Base-by-base conservation (phyloP, 2,329 filamentous ascomycete genomes). In the Penicillium brevicompactum region DNA sequence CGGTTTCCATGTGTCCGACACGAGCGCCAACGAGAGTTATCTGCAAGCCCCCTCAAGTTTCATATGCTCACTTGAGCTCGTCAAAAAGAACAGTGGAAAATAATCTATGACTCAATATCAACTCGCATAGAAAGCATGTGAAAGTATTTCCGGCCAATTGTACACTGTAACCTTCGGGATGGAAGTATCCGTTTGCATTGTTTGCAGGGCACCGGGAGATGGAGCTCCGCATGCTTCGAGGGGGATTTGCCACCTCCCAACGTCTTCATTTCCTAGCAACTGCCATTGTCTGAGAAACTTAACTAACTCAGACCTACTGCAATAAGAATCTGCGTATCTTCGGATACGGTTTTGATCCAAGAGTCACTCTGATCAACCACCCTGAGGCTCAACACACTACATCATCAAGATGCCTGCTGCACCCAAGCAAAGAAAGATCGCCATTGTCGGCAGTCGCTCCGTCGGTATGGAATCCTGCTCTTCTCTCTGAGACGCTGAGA, bases 361-460 rank as follows among this genome's bases (percentile, higher is more conserved):
- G 31, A 37, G 9, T 34, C 11, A 43, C 52, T 51, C 7, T 42
- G n/a, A 43, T 27, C 43, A 22, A 46, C 27, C 43, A 14, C 30
- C 46, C 31, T 57, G 30, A 30, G n/a, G 52, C 46, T 27, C 31
- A 49, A 30, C 38, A 37, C 51, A 21, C n/a, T 16, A 4, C 45
- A 44, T 37, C 21, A 34, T 16, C 56, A 76, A 69, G 63, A 90
- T 90, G 87, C 82, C 87, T 64, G 78, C 87, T 46, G 84, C 87
- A 57, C 84, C 88, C 56, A 96, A 96, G 78, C 92, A 96, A 78
- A 84, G 92, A 70, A 97, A 97, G 83, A 89, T 97, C 74, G 92
- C 92, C 76, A 93, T 97, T 77, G 91, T 97, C 61, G 92, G 92
- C 79, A 95, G 91, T 79, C 87, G 92, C 70, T 94, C 92, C 58